A percentile compares a stretch with the other conserved stretches of the same genome.
phyloP scores from a whole-genome alignment of 345 rosid species.

The Populus tremula region DNA sequence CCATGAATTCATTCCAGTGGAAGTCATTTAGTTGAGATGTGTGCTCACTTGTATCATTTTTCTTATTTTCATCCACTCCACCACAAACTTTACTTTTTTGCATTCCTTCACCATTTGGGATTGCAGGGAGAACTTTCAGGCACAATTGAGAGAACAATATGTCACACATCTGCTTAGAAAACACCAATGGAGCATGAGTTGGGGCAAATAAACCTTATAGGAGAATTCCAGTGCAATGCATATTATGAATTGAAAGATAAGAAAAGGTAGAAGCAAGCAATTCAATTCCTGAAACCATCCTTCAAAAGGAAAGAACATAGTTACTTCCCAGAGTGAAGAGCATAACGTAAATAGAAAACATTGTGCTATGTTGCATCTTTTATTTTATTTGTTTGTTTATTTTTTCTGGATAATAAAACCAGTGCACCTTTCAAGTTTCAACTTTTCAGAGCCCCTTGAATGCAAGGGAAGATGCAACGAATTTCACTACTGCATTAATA shows the following conservation, averaged over 20 bases:
- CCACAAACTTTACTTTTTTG: conserved; percentile 35
- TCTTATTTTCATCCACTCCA: conserved; percentile 41
- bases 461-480: neutral
- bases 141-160: conserved; percentile 92
- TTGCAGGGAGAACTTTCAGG: conserved; percentile 69
- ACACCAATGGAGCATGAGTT: conserved; percentile 28
- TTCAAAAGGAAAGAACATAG: neutral
- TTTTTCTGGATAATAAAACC: neutral
- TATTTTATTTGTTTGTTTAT: neutral
- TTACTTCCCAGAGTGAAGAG: neutral
- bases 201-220: neutral
- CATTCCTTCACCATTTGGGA: conserved; percentile 43
- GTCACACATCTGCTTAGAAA: conserved; percentile 84
- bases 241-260: neutral
- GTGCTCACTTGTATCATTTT: conserved; percentile 33
- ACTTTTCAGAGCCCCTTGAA: neutral
- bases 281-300: neutral
- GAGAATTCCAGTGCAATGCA: neutral
- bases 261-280: neutral
- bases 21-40: conserved; percentile 41
- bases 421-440: neutral
- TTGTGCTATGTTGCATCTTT: neutral
- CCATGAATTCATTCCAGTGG: conserved; percentile 32
- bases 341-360: neutral
- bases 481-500: neutral